These are phyloP conservation scores for Lasiosphaeriaceae sp. DNA, from an alignment of 495 filamentous ascomycete species.

Conservation along the genomic window DNA sequence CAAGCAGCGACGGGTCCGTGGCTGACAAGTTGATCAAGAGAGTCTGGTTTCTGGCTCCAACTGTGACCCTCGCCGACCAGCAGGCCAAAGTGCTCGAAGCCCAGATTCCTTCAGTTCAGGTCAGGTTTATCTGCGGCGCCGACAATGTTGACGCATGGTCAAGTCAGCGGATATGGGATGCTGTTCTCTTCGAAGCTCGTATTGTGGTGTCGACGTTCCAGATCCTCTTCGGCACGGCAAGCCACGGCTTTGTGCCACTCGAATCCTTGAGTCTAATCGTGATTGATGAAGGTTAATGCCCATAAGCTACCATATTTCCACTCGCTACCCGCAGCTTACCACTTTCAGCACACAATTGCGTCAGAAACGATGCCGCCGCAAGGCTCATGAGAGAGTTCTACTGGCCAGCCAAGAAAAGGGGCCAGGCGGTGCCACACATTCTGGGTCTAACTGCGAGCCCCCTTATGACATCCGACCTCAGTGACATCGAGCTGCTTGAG, in stretches of 20 bases:
- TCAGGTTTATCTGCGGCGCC: conserved; percentile 60
- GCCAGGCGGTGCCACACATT: conserved; percentile 59
- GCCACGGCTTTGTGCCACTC: conserved; percentile 75
- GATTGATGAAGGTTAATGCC: conserved; percentile 78
- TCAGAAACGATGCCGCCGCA: conserved; percentile 60
- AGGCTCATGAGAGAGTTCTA: conserved; percentile 80
- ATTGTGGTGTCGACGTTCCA: conserved; percentile 77
- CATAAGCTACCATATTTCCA: not conserved
- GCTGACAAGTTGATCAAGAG: conserved; percentile 47
- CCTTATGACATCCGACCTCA: conserved; percentile 53
- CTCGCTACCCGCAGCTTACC: not conserved
- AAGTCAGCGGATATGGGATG: conserved; percentile 67
- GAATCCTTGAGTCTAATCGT: conserved; percentile 64
- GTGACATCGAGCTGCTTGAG: conserved; percentile 60
- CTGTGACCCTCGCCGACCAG: conserved; percentile 68
- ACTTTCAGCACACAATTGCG: conserved; percentile 64
- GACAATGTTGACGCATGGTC: conserved; percentile 76
- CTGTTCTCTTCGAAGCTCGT: conserved; percentile 59
- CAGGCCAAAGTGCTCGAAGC: conserved; percentile 60
- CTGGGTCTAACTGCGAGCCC: conserved; percentile 87
- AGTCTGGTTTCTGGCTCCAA: conserved; percentile 84
- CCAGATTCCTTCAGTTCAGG: conserved; percentile 61
- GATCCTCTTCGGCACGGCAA: conserved; percentile 72
- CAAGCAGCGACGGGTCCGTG: not conserved
- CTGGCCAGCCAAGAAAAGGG: conserved; percentile 33